Conservation (phyloP, 2,329 filamentous ascomycete species). For the Madurella fahalii region DNA sequence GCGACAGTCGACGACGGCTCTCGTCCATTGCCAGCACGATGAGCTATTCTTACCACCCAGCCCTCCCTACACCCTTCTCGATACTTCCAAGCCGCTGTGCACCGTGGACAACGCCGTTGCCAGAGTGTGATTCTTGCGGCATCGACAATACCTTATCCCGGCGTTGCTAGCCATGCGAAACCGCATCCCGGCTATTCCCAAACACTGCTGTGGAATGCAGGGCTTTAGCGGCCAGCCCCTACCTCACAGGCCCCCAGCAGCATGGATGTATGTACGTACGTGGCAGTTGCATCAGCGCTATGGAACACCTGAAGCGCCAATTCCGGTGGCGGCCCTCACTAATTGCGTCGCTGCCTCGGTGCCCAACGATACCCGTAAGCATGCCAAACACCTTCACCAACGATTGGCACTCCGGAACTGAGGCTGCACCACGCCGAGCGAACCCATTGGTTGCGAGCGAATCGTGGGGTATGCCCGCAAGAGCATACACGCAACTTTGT, state of each 20-base stretch:
- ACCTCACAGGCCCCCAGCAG: background rate
- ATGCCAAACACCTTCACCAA: background rate
- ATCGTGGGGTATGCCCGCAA: constrained; percentile 20
- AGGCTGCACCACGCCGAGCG: constrained; percentile 13
- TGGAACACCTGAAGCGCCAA: constrained; percentile 3
- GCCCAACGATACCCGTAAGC: constrained; percentile 21
- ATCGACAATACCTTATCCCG: too few species aligned
- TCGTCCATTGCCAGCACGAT: too few species aligned
- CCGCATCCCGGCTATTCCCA: background rate
- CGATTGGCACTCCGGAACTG: constrained; percentile 2
- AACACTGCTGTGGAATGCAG: constrained; percentile 10
- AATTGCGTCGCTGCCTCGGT: constrained; percentile 16
- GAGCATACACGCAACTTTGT: background rate
- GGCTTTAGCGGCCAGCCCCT: constrained; percentile 7
- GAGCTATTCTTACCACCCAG: too few species aligned
- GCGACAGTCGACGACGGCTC: too few species aligned
- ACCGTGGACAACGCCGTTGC: too few species aligned
- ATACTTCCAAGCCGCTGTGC: too few species aligned
- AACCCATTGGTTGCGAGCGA: constrained; percentile 12
- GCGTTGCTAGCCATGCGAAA: too few species aligned
- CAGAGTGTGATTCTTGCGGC: too few species aligned
- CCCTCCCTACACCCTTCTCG: too few species aligned
- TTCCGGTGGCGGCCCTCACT: background rate
- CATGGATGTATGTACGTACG: too few species aligned
- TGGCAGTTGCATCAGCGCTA: constrained; percentile 19